Conservation (phyloP, 257 asterid species). For the Vinca minor region DNA sequence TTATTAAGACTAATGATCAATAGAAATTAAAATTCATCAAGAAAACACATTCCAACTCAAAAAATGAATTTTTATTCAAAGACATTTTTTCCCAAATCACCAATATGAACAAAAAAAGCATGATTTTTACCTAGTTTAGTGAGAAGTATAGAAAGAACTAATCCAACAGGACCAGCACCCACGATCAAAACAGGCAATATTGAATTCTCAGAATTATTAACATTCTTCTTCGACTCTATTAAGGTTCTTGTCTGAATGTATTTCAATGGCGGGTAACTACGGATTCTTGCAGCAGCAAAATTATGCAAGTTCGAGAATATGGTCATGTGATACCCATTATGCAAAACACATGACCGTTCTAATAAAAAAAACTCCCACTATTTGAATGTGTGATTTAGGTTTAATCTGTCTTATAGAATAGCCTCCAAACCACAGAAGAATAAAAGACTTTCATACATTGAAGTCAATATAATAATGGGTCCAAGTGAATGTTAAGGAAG, state of each 20-base stretch:
- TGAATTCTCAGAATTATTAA: constrained; percentile 29
- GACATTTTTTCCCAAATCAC: background rate
- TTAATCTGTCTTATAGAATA: too few relatives aligned
- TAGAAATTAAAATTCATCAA: background rate
- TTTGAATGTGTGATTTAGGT: too few relatives aligned
- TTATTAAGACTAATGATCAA: background rate
- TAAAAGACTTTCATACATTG: too few relatives aligned
- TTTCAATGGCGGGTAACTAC: constrained; percentile 10
- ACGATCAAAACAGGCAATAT: constrained; percentile 70
- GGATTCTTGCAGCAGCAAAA: constrained; percentile 13
- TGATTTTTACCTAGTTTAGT: constrained; percentile 60
- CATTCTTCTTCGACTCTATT: constrained; percentile 23
- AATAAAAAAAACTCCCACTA: too few relatives aligned
- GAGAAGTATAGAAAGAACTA: constrained; percentile 69
- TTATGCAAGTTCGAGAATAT: too few relatives aligned
- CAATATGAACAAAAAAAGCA: background rate
- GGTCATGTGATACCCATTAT: too few relatives aligned
- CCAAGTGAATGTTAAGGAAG: too few relatives aligned
- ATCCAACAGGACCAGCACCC: constrained; percentile 98
- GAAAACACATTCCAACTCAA: background rate
- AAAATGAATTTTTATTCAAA: too few relatives aligned
- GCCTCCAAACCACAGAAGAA: too few relatives aligned
- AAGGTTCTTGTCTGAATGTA: constrained; percentile 30
- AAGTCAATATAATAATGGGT: too few relatives aligned
- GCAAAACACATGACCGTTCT: too few relatives aligned